These are phyloP conservation scores for Amanita thiersii DNA, from an alignment of 768 basidiomycete genomes.

Conservation along the genomic window DNA sequence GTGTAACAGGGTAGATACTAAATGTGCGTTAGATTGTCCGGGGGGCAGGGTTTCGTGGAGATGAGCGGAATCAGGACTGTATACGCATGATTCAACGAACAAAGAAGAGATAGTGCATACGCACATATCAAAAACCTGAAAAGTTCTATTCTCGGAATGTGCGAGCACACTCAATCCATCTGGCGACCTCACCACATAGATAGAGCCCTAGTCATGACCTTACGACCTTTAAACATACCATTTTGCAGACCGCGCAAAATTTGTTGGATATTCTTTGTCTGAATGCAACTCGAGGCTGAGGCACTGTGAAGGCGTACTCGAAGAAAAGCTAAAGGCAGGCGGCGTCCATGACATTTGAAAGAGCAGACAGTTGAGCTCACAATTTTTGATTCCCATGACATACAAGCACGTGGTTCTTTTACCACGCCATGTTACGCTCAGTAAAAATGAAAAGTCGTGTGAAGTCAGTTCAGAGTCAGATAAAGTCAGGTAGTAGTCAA, in stretches of 20 bases:
- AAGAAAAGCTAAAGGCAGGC: no score
- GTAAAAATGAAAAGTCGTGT: no score
- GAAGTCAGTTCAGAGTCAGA: no score
- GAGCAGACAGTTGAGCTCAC: no score
- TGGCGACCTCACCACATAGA: slow-evolving; percentile 44
- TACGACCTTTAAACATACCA: slow-evolving; percentile 30
- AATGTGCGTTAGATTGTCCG: no score
- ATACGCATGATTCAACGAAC: slow-evolving; percentile 1
- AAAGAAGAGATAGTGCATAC: slow-evolving; percentile 12
- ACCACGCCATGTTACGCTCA: no score
- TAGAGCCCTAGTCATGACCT: neutral
- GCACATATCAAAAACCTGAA: slow-evolving; percentile 49
- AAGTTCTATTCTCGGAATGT: slow-evolving; percentile 62
- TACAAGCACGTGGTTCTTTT: no score
- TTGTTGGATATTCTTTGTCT: slow-evolving; percentile 21
- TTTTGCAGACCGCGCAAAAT: slow-evolving; percentile 49
- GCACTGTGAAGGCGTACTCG: slow-evolving; percentile 8
- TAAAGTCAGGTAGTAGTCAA: no score
- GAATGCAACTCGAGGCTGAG: slow-evolving; percentile 11
- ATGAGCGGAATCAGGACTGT: neutral
- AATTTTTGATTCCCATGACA: no score
- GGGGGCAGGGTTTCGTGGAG: slow-evolving; percentile 9
- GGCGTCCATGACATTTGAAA: no score
- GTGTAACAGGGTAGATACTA: slow-evolving; percentile 24
- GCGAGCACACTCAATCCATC: slow-evolving; percentile 65